Percentiles rank a stretch among this genome's conserved stretches.
Conservation (phyloP, 2,329 filamentous ascomycete species). For the Pleochaeta shiraiana region DNA sequence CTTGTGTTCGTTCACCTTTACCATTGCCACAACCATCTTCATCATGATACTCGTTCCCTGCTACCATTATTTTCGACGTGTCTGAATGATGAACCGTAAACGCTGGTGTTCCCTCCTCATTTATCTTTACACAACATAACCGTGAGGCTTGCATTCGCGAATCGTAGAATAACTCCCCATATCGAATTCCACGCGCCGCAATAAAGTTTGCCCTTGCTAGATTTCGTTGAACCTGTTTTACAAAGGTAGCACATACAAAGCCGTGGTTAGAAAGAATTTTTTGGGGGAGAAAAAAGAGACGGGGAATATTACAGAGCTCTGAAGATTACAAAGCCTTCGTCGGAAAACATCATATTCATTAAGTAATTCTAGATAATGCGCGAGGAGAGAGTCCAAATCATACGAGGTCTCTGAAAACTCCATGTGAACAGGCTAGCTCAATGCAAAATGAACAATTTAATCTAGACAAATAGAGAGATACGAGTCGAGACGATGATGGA, state of each 20-base stretch:
- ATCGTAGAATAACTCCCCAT: slow-evolving; percentile 51
- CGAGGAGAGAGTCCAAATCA: slow-evolving; percentile 38
- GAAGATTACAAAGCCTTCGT: slow-evolving; percentile 27
- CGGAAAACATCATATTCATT: slow-evolving; percentile 43
- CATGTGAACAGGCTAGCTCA: too few species aligned
- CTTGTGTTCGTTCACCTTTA: not conserved
- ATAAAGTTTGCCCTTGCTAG: slow-evolving; percentile 58
- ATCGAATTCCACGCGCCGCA: slow-evolving; percentile 38
- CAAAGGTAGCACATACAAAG: too few species aligned
- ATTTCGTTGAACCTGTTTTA: slow-evolving; percentile 14
- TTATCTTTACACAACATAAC: slow-evolving; percentile 20
- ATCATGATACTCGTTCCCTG: not conserved
- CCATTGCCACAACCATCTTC: not conserved
- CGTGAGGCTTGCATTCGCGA: slow-evolving; percentile 44
- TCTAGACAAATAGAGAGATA: too few species aligned
- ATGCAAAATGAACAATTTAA: too few species aligned
- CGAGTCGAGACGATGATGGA: too few species aligned
- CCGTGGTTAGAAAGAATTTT: not conserved
- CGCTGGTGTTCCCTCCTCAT: slow-evolving; percentile 5
- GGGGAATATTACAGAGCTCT: slow-evolving; percentile 25
- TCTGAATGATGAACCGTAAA: slow-evolving; percentile 23
- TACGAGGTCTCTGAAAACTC: too few species aligned
- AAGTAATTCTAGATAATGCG: slow-evolving; percentile 41
- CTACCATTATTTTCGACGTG: slow-evolving; percentile 21
- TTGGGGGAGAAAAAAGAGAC: not conserved